phyloP scores from a whole-genome alignment of 2,329 filamentous ascomycete species.

The Botrytis tulipae region DNA sequence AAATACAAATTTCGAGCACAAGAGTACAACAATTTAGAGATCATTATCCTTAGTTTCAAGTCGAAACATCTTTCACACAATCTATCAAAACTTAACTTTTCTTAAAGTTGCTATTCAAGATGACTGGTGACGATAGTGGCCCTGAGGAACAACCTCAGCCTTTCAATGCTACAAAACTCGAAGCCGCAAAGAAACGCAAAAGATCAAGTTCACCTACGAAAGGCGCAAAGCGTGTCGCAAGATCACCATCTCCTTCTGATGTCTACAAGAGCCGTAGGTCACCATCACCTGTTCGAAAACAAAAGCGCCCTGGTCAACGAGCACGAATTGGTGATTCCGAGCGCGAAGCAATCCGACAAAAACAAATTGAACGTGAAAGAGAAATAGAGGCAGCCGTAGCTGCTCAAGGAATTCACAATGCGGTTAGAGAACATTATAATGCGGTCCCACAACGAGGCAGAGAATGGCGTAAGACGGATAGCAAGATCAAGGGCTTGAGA shows the following conservation, averaged over 20 bases:
- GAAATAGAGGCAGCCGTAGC: slow-evolving; percentile 40
- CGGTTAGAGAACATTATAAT: slow-evolving; percentile 94
- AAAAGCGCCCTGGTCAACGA: slow-evolving; percentile 66
- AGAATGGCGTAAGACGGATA: slow-evolving; percentile 92
- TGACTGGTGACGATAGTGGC: slow-evolving; percentile 36
- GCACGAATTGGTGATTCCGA: slow-evolving; percentile 66
- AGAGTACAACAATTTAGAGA: not conserved
- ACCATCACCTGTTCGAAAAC: slow-evolving; percentile 50
- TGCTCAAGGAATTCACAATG: slow-evolving; percentile 68
- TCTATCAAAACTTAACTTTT: not conserved
- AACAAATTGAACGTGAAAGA: slow-evolving; percentile 55
- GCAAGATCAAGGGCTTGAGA: slow-evolving; percentile 88
- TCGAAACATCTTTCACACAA: not conserved
- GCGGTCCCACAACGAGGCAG: slow-evolving; percentile 88
- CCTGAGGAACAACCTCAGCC: slow-evolving; percentile 42
- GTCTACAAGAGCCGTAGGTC: slow-evolving; percentile 30
- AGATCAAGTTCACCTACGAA: slow-evolving; percentile 41
- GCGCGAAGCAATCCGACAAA: slow-evolving; percentile 64
- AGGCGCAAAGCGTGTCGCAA: slow-evolving; percentile 32
- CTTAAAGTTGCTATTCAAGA: slow-evolving; percentile 27
- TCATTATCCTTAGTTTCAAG: not conserved
- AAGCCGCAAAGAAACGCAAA: slow-evolving; percentile 44
- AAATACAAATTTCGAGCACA: not conserved
- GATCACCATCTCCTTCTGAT: slow-evolving; percentile 33
- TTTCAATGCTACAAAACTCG: slow-evolving; percentile 45